Conservation (phyloP, 2,329 filamentous ascomycete species). For the Ceratocystis alfenasii region DNA sequence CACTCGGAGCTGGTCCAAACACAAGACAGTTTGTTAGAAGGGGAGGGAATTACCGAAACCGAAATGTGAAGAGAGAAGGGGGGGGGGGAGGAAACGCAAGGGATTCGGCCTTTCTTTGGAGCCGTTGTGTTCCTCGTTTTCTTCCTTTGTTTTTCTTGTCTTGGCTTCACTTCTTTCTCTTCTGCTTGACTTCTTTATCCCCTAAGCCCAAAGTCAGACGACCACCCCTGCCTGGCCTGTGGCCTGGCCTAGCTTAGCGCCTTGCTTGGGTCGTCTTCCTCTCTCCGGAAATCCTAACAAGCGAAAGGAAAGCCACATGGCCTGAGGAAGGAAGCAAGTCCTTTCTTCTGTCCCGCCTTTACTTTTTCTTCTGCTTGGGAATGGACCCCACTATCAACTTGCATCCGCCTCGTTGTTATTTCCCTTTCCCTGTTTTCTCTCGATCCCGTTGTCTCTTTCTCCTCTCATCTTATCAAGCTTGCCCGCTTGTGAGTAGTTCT, state of each 20-base stretch:
- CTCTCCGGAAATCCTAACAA: constrained; percentile 10
- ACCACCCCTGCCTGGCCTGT: neutral
- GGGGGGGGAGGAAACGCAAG: neutral
- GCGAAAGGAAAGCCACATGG: constrained; percentile 11
- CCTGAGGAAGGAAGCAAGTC: neutral
- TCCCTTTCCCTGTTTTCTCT: neutral
- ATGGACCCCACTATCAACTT: neutral
- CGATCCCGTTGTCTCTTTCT: neutral
- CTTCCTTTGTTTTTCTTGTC: constrained; percentile 1
- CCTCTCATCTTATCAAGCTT: neutral
- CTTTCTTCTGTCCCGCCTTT: neutral
- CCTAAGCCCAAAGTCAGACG: neutral
- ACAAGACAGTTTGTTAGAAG: neutral
- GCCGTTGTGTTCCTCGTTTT: too few relatives aligned
- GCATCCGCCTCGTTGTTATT: neutral
- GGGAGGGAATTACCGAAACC: neutral
- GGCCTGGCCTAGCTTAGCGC: neutral
- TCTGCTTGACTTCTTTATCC: neutral
- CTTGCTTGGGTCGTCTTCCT: too few relatives aligned
- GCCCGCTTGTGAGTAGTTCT: neutral
- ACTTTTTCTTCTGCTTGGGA: neutral
- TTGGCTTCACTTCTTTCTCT: neutral
- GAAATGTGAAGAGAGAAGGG: neutral
- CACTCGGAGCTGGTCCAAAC: neutral
- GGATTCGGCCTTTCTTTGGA: neutral